Conservation (phyloP, 2,329 filamentous ascomycete genomes). For the Xylaria sp. region DNA sequence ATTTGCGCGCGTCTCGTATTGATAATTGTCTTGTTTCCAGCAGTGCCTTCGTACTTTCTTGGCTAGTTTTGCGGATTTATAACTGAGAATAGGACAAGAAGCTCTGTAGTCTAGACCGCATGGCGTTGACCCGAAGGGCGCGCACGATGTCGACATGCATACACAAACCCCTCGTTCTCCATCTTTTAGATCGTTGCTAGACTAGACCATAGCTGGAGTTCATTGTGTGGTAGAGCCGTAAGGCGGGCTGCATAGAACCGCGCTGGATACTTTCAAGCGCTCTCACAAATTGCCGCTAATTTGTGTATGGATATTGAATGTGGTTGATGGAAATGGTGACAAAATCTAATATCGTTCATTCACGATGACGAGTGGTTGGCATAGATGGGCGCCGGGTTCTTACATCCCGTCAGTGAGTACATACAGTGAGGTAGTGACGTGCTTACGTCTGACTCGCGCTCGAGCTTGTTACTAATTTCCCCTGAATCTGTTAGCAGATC, state of each 20-base stretch:
- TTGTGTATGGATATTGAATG: no score
- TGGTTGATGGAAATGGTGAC: not conserved
- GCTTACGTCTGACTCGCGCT: not conserved
- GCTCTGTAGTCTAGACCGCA: not conserved
- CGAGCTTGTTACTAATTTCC: not conserved
- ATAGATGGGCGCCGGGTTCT: not conserved
- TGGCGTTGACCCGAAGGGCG: constrained; percentile 3
- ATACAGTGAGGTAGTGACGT: not conserved
- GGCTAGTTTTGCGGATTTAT: not conserved
- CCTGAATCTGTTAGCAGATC: not conserved
- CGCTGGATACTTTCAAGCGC: not conserved
- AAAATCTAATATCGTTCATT: not conserved
- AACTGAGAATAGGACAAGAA: not conserved
- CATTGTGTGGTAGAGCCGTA: not conserved
- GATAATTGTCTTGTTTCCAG: not conserved
- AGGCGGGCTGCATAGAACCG: not conserved
- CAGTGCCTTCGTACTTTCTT: not conserved
- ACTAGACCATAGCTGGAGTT: not conserved
- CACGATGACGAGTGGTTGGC: not conserved
- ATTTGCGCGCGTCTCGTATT: not conserved
- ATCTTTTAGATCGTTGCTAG: not conserved
- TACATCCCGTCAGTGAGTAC: not conserved
- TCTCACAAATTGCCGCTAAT: no score
- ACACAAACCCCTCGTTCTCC: not conserved
- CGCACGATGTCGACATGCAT: not conserved